Conservation (phyloP, 257 asterid genomes). For the Leptodermis oblonga region DNA sequence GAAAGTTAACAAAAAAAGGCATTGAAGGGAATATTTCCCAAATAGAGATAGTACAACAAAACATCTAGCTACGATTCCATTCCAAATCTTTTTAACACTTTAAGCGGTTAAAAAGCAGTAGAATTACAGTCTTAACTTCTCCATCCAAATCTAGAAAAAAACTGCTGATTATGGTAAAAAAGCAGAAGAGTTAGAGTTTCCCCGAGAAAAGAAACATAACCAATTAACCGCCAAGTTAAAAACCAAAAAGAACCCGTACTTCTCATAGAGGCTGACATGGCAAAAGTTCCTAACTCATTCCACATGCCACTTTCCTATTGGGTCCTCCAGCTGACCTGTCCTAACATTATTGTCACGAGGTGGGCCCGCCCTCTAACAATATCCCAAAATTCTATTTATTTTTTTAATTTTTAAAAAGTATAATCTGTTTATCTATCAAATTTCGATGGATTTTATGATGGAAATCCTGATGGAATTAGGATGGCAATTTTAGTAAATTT, state of each 20-base stretch:
- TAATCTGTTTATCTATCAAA: no score
- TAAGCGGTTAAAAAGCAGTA: background rate
- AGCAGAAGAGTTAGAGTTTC: background rate
- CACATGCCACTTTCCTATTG: background rate
- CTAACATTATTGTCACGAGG: background rate
- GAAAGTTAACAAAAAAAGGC: background rate
- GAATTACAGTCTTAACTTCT: no score
- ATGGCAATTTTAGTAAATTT: slow-evolving; percentile 46
- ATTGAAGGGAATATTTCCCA: background rate
- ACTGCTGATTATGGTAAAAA: background rate
- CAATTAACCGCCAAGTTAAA: background rate
- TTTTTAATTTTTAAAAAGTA: no score
- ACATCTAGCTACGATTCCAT: background rate
- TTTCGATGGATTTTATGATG: slow-evolving; percentile 11
- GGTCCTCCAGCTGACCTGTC: background rate
- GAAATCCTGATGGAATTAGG: background rate
- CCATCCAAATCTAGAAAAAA: background rate
- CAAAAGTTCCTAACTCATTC: background rate
- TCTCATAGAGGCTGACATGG: slow-evolving; percentile 1
- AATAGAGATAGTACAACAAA: background rate
- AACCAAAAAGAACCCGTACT: no score
- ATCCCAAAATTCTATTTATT: background rate
- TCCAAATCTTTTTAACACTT: background rate
- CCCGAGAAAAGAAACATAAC: background rate
- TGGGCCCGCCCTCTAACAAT: background rate